phyloP scores from a whole-genome alignment of 179 eudicot species.

The Pouteria campechiana region DNA sequence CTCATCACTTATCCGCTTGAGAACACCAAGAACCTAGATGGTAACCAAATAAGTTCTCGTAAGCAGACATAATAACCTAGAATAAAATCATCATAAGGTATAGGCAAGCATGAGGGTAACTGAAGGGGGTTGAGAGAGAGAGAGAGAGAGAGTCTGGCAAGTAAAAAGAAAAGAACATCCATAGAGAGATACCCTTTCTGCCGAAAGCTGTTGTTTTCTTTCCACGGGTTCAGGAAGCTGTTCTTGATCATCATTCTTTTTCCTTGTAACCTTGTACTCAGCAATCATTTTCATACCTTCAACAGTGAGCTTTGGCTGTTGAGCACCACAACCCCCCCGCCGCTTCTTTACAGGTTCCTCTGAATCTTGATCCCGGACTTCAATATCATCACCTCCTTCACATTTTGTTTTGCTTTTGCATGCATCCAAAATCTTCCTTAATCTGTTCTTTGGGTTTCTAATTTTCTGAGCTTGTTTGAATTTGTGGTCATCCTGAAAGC shows the following conservation, averaged over 20 bases:
- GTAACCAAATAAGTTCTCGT: not conserved
- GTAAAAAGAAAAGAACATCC: not conserved
- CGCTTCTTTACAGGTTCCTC: conserved; percentile 68
- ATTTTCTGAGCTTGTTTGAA: conserved; percentile 85
- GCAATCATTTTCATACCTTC: conserved; percentile 97
- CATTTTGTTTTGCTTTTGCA: conserved; percentile 86
- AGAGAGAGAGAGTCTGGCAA: no score
- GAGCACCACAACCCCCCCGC: conserved; percentile 98
- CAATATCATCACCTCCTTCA: conserved; percentile 96
- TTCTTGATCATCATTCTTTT: conserved; percentile 85
- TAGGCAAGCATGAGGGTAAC: not conserved
- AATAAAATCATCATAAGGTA: conserved; percentile 3
- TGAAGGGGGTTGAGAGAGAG: not conserved
- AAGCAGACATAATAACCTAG: no score
- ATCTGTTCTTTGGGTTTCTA: conserved; percentile 78
- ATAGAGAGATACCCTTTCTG: conserved; percentile 59
- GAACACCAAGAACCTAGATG: conserved; percentile 70
- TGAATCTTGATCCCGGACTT: conserved; percentile 53
- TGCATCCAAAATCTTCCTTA: conserved; percentile 86
- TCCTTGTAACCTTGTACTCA: conserved; percentile 84
- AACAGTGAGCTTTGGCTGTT: conserved; percentile 85
- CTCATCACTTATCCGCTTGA: conserved; percentile 92
- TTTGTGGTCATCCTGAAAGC: conserved; percentile 65
- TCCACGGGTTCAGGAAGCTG: conserved; percentile 98
- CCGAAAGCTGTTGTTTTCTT: conserved; percentile 87